A percentile compares a stretch with the other conserved stretches of the same genome.
Evolutionary conservation across 2,329 filamentous ascomycete genomes (phyloP).

Genomic region (Cercospora canescens): DNA sequence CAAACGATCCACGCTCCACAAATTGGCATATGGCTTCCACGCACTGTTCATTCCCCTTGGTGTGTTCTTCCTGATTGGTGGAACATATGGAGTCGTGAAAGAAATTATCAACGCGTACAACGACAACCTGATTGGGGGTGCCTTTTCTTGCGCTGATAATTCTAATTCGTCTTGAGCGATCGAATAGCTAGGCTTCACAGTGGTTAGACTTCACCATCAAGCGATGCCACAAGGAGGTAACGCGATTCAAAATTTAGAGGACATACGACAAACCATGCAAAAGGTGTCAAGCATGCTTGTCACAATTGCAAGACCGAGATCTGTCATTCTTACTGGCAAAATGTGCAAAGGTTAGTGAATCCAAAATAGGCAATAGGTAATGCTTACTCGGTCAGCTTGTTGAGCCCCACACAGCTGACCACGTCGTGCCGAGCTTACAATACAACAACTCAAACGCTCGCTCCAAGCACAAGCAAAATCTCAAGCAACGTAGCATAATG

Average conservation of each 20-base stretch:
- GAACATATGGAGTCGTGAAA: conserved; percentile 53
- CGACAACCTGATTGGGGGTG: conserved; percentile 46
- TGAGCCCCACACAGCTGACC: neutral
- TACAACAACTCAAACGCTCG: neutral
- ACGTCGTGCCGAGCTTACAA: neutral
- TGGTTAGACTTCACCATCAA: neutral
- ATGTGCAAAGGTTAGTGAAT: neutral
- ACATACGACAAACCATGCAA: neutral
- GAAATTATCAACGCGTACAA: conserved; percentile 55
- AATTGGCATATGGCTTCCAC: conserved; percentile 44
- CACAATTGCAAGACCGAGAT: neutral
- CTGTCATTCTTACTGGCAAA: neutral
- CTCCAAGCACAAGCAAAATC: neutral
- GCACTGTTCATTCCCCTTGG: conserved; percentile 46
- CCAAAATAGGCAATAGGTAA: neutral
- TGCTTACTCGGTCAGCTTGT: neutral
- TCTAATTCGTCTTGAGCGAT: conserved; percentile 27
- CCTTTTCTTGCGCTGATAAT: conserved; percentile 54
- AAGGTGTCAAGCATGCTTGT: neutral
- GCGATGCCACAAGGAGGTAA: neutral
- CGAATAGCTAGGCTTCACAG: neutral
- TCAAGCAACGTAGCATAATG: neutral
- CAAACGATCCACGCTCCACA: conserved; percentile 38
- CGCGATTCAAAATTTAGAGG: neutral
- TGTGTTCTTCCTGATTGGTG: conserved; percentile 50